These are phyloP conservation scores for Geosmithia flava DNA, from an alignment of 2,329 filamentous ascomycete species.

Conservation along the genomic window DNA sequence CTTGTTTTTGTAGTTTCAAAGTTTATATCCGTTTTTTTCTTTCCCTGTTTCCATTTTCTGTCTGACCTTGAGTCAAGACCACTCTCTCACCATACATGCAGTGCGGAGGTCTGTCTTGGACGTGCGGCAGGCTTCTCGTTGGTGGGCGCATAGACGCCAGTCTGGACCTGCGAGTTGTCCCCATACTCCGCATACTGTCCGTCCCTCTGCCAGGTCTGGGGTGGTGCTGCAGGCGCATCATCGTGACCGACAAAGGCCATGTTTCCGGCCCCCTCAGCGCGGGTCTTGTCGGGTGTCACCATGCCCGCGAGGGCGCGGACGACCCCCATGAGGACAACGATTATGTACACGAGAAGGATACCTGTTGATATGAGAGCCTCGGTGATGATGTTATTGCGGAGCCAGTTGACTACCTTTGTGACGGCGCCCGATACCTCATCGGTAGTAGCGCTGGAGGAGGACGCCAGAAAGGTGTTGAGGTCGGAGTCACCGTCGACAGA, in stretches of 20 bases:
- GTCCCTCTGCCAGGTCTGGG: conserved; percentile 13
- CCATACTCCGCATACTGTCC: background rate
- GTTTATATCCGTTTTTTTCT: background rate
- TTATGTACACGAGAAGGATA: conserved; percentile 64
- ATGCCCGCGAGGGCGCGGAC: conserved; percentile 52
- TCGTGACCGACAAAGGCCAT: conserved; percentile 20
- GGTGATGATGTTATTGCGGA: conserved; percentile 56
- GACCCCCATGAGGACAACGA: conserved; percentile 65
- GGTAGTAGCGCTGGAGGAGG: conserved; percentile 57
- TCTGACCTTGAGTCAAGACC: background rate
- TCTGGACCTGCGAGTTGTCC: background rate
- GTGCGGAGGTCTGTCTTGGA: background rate
- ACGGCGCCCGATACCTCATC: conserved; percentile 77
- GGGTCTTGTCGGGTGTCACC: conserved; percentile 40
- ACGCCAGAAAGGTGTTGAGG: conserved; percentile 62
- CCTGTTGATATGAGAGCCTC: conserved; percentile 71
- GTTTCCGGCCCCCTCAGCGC: background rate
- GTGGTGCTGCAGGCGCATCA: conserved; percentile 8
- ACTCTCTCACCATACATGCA: background rate
- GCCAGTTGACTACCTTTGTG: conserved; percentile 51
- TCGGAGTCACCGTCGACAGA: conserved; percentile 45
- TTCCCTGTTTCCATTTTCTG: background rate
- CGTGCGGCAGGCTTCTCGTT: conserved; percentile 1
- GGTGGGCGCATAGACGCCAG: background rate
- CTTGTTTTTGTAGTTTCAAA: background rate